These are phyloP conservation scores for Coemansia sp. DNA, from an alignment of 192 early-diverging fungal genomes.

Conservation along the genomic window DNA sequence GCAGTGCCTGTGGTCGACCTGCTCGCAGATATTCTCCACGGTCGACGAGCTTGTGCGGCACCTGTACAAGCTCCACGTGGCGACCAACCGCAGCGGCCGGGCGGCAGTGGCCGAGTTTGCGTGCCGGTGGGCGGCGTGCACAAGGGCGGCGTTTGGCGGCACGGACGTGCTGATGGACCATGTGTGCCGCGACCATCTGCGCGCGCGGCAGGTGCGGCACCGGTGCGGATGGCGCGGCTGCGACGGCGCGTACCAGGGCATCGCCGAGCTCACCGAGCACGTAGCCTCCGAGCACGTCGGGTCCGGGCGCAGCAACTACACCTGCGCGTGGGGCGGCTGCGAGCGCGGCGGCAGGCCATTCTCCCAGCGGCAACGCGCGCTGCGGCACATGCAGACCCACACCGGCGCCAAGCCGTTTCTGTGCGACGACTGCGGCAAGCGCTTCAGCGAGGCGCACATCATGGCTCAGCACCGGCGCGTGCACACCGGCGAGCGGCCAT, in stretches of 20 bases:
- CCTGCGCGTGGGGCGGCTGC: constrained; percentile 52
- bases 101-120: constrained; percentile 17
- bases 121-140: constrained; percentile 66
- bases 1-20: constrained; percentile 73
- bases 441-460: constrained; percentile 76
- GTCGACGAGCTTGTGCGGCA: constrained; percentile 52
- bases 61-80: constrained; percentile 51
- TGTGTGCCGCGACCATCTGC: constrained; percentile 59
- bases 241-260: constrained; percentile 24
- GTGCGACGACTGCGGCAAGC: constrained; percentile 70
- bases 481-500: constrained; percentile 76
- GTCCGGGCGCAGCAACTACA: constrained; percentile 47
- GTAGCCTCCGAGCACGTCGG: constrained; percentile 45
- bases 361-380: constrained; percentile 65
- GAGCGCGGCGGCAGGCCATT: constrained; percentile 65
- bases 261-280: constrained; percentile 45
- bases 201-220: constrained; percentile 52
- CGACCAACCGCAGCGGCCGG: constrained; percentile 30
- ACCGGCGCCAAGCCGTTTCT: constrained; percentile 78
- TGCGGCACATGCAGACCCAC: constrained; percentile 85
- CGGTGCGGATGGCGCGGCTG: constrained; percentile 74
- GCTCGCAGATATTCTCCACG: constrained; percentile 52
- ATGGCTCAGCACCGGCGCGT: constrained; percentile 76
- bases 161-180: constrained; percentile 60
- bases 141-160: constrained; percentile 39